Evolutionary conservation across 2,329 filamentous ascomycete genomes (phyloP), one percentile per base, ranked within the genome.

Genomic region (Colletotrichum scovillei): DNA sequence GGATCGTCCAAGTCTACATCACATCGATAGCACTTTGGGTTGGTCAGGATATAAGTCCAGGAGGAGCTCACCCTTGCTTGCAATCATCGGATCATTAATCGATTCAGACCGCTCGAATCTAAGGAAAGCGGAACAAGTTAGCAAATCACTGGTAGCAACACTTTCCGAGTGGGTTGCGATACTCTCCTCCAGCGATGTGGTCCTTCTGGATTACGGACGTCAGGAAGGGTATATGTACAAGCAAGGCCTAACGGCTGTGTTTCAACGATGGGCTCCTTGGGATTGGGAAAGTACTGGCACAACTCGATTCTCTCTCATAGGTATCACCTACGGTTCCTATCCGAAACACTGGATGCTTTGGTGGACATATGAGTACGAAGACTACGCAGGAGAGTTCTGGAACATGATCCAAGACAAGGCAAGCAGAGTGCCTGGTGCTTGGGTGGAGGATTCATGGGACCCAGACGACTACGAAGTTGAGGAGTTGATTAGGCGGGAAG

Each of bases 351-450:
- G 73, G 73, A 49, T 4, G 9, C 5, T 75, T 0, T 75, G 73
- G 73, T 74, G 58, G 62, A 7, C 55, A 1, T 11, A 24, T 3
- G 63, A 63, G 5, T 63, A 68, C 14, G 32, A 59, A 16, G 38
- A 49, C 1, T 67, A 56, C 4, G 73, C 56, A 6, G 57, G n/a
- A 0, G 71, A 70, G 0, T 75, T 75, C 22, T 75, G 70, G 67
- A 5, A 49, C 11, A 24, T 60, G 11, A 19, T 66, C 14, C 46
- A 65, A 2, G 7, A 16, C 5, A 30, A 35, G 11, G 5, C 4
- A 6, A 3, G 9, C 5, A 16, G 30, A 2, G 32, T 74, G 0
- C 73, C 71, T 0, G 73, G 71, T 4, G 46, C 52, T 11, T 75
- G 73, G 67, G 16, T 63, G 0, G 62, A 69, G 7, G 59, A 64